Base-by-base conservation (phyloP, 2,329 filamentous ascomycete genomes). In the Neopestalotiopsis clavispora region DNA sequence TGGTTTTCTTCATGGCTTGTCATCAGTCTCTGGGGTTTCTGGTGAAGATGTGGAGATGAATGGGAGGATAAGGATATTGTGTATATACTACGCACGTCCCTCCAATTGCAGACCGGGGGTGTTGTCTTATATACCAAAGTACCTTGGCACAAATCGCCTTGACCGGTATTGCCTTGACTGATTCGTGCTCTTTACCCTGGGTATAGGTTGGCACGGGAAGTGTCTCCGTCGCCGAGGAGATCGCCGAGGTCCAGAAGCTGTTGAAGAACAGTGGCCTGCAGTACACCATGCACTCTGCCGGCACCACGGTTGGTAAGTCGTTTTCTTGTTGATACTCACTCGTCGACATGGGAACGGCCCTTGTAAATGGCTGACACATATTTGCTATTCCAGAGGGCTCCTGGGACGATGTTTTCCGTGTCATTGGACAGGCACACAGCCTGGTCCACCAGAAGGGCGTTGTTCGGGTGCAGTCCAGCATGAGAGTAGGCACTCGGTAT, bases 281-380 rank as follows among this genome's bases (percentile, higher is more conserved):
- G 72, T 95, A 95, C 78, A 90, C 88, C 61, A 96, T 98, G 94
- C 95, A 98, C 82, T 95, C 93, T 32, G 95, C 94, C 2, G 96
- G 95, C 13, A 98, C 95, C 0, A 98, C 95, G 0, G 88, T 98
- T 67, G 94, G 94, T 96, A 84, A 69, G 90, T 84, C 34, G n/a
- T 7, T 40, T 38, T 59, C 38, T 30, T 17, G 30, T 17, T 59
- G 34, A 59, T 6, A 0, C 28, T 4, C 2, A 14, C 30, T n/a
- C 4, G 6, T 59, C 23, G 1, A 6, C 57, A 0, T 17, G 28
- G 62, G 23, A 23, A 28, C 23, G 23, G 23, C 23, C 23, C 23
- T 17, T 45, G 30, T 28, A 23, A 17, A 45, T 12, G 59, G n/a
- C 32, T 60, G 1, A 30, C 40, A 12, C 28, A 57, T 0, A 59